Conservation (phyloP, 345 rosid species). For the Ailanthus altissimus region DNA sequence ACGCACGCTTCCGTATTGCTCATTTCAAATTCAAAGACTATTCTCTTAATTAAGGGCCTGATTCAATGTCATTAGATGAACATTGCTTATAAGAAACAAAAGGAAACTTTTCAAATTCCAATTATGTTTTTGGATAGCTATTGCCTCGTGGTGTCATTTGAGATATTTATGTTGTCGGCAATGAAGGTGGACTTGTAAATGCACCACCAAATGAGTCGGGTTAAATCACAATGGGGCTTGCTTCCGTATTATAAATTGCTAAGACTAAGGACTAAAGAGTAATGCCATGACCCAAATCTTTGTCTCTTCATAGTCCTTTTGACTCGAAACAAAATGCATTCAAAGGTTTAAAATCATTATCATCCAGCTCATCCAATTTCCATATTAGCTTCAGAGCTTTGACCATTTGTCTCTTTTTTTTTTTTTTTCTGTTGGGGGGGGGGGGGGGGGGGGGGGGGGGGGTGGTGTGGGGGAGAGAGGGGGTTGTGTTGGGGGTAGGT, state of each 20-base stretch:
- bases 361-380: background rate
- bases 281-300: background rate
- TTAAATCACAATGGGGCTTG: background rate
- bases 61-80: background rate
- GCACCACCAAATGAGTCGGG: background rate
- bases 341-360: conserved; percentile 4
- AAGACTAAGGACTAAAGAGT: background rate
- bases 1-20: background rate
- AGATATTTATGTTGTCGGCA: background rate
- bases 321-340: background rate
- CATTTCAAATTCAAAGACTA: conserved; percentile 2
- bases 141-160: background rate
- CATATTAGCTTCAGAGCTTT: background rate
- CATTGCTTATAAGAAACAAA: conserved; percentile 19
- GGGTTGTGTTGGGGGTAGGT: no score
- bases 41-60: background rate
- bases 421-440: no score
- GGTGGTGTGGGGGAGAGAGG: no score
- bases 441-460: no score
- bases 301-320: background rate
- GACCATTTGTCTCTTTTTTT: background rate
- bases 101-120: background rate
- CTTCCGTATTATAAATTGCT: conserved; percentile 21
- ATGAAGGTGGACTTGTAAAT: background rate
- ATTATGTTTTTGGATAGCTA: background rate